Evolutionary conservation across 306 rosid genomes (phyloP), one percentile per base, ranked within the genome.

Genomic region (apple (Malus domestica)): DNA sequence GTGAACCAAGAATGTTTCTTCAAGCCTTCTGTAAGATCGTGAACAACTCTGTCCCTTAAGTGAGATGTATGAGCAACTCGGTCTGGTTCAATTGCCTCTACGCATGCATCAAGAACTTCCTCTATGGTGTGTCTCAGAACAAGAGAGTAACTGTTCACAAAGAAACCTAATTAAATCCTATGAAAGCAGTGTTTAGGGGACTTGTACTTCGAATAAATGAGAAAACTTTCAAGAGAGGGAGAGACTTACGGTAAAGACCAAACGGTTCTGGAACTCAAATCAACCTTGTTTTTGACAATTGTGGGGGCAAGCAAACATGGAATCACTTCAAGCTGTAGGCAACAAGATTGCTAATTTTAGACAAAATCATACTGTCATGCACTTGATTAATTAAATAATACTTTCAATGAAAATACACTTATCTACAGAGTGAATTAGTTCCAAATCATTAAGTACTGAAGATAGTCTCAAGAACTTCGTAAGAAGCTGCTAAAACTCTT

Each of bases 51-150:
- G 78, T 86, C 83, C 59, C 97, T 85, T 68, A 94, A 83, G 55
- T 83, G 75, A 83, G 97, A 89, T 75, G 97, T 92, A 80, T 90
- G 70, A 58, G 91, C 95, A 67, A 87, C 95, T 54, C 89, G 88
- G 58, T 83, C 86, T 75, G 98, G 96, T 75, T 94, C 96, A 79
- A 89, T 86, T 64, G 96, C 95, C 83, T 94, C 97, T 27, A 79
- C 64, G 80, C 98, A 91, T 59, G 97, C 97, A 73, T 82, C 95
- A 82, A 94, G 91, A 81, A 94, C 98, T 85, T 94, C 98, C 84
- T 94, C 98, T 8, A 96, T 92, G 77, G 98, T 94, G 89, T 94
- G 98, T 72, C 98, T 83, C 55, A 94, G 93, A 70, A 94, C 90
- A 81, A 94, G 93, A 80, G 97, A 94, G 75, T 94, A 94, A 68